phyloP scores from a whole-genome alignment of 164 flowering plant species.

The Vitis rotundifolia region DNA sequence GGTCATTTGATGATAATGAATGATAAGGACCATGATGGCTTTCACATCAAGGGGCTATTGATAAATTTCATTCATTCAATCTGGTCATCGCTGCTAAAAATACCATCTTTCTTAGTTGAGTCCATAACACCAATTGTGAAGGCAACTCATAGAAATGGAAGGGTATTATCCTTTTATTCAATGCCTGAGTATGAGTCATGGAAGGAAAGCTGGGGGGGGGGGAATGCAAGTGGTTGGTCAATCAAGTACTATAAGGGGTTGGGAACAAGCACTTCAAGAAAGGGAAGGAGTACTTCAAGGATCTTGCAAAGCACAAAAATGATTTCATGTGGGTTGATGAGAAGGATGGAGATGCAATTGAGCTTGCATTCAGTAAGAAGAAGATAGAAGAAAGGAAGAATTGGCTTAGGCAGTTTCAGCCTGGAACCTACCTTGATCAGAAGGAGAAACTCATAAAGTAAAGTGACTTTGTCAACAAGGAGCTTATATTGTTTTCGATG shows the following conservation, averaged over 20 bases:
- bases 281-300: conserved; percentile 75
- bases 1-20: conserved; percentile 99
- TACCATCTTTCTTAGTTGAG: conserved; percentile 86
- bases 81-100: conserved; percentile 89
- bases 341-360: conserved; percentile 88
- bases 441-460: conserved; percentile 63
- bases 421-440: conserved; percentile 83
- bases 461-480: conserved; percentile 92
- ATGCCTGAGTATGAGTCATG: conserved; percentile 93
- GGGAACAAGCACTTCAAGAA: conserved; percentile 86
- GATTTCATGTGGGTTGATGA: conserved; percentile 80
- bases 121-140: conserved; percentile 93
- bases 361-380: conserved; percentile 94
- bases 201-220: conserved; percentile 64
- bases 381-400: conserved; percentile 92
- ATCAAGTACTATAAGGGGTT: conserved; percentile 97
- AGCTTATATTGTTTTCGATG: conserved; percentile 82
- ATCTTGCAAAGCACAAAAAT: conserved; percentile 67
- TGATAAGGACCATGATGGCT: conserved; percentile 99
- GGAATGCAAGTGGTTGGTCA: conserved; percentile 66
- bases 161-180: conserved; percentile 59
- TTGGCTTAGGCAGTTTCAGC: conserved; percentile 94
- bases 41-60: conserved; percentile 91
- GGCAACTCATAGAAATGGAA: conserved; percentile 66
- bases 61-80: no score